Base-by-base conservation (phyloP, 306 rosid species). In the Quercus mongolica region DNA sequence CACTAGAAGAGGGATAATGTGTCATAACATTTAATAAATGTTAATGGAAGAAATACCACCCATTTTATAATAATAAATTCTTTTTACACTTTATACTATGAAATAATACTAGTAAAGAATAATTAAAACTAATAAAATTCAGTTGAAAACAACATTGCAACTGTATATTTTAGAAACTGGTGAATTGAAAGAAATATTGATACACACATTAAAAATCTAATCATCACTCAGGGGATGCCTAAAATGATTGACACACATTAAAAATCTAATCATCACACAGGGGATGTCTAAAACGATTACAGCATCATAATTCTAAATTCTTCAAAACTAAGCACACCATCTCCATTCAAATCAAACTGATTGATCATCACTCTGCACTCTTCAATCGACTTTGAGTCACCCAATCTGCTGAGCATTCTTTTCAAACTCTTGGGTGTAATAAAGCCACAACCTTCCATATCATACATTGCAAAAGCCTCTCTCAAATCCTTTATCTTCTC, bases 261-360 rank as follows among this genome's bases (percentile, higher is more conserved):
- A 46, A 46, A 46, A 46, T 46, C 52, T 11, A 46, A 63, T 0
- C 44, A 30, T 13, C 12, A 3, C 46, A 5, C 1, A 30, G 3
- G 10, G 20, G 17, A 64, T 26, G 33, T 9, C 15, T 6, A 1
- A 4, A 19, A 68, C 3, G 20, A 41, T 63, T 69, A 89, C 44
- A 79, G 77, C 99, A 94, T 95, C 97, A 95, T 95, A 19, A 87
- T 23, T 33, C 41, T 81, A 64, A 95, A 95, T 71, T 95, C 99
- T 15, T 95, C 89, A 65, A 95, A 92, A 85, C 89, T 75, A 65
- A 95, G 84, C 62, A 89, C 59, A 30, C 98, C 98, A 69, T 95
- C 99, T 0, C 94, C 97, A 71, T 95, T 76, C 89, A 95, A 79
- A 84, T 95, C 98, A 72, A 92, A 95, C 0, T 26, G 56, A 4